Evolutionary conservation across 2,329 filamentous ascomycete genomes (phyloP), one percentile per base, ranked within the genome.

Genomic region (Alternaria longipes): DNA sequence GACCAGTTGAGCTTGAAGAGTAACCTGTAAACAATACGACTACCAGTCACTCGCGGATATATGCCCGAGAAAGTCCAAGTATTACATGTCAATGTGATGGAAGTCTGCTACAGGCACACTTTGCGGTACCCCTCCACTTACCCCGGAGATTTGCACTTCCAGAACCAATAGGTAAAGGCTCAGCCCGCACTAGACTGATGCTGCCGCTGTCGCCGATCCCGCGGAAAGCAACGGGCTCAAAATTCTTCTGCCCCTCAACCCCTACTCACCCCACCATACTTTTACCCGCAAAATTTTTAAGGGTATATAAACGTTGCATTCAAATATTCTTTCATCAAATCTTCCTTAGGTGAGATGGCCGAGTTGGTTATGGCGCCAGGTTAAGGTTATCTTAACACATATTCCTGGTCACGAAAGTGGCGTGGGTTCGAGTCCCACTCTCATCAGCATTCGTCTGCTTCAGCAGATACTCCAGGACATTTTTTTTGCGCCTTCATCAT

Each of bases 391-490:
- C 69, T 72, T 59, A 60, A 56, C 61, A 66, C n/a, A 49, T 52
- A 57, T 70, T 75, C 73, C 75, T 77, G 74, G 74, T 77, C 73
- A 74, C 72, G 74, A 74, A 76, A 77, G 71, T 75, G 73, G 75
- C 76, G 76, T 76, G 76, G 74, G 76, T 78, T 77, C 74, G 70
- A 78, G 74, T 78, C 76, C 74, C 74, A 76, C 74, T 77, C 75
- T 77, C 74, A 75, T 78, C 76, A 78, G 50, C 58, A 73, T 76
- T 75, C 68, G 71, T 76, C 69, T 64, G 54, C 56, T 22, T 54
- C 18, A 45, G 52, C 54, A 64, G 67, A 63, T 63, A 66, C 14
- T 54, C 68, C 67, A 71, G 71, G 69, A 34, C 59, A 61, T 45
- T 63, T 54, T 69, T 69, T 73, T 73, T 59, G 18, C 38, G 18